phyloP scores from a whole-genome alignment of 495 filamentous ascomycete species.

The Xylaria venustula region DNA sequence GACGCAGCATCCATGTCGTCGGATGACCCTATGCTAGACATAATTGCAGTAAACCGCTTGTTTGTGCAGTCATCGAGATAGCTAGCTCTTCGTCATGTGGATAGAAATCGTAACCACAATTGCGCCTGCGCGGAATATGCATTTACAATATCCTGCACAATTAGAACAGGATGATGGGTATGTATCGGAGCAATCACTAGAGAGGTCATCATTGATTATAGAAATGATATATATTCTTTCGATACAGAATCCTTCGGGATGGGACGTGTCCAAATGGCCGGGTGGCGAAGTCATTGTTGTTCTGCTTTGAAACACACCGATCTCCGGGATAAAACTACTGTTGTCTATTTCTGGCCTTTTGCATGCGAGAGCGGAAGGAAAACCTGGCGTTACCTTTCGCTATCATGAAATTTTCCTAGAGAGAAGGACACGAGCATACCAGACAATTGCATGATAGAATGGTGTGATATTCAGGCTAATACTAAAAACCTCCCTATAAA shows the following conservation, averaged over 20 bases:
- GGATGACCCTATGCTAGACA: conserved; percentile 3
- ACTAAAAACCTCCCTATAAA: not conserved
- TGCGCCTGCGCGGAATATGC: not conserved
- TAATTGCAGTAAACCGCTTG: not conserved
- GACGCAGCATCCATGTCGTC: not conserved
- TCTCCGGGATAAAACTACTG: conserved; percentile 1
- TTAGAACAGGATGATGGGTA: no score
- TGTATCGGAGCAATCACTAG: no score
- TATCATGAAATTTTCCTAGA: not conserved
- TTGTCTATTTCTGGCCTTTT: not conserved
- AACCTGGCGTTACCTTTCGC: not conserved
- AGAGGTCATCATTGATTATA: no score
- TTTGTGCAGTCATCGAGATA: not conserved
- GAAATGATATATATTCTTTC: conserved; percentile 12
- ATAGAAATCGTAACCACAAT: no score
- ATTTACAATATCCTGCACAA: no score
- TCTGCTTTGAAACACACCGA: conserved; percentile 1
- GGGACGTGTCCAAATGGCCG: not conserved
- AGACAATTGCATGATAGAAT: not conserved
- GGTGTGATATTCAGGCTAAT: conserved; percentile 7
- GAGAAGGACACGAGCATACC: not conserved
- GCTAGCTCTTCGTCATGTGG: no score
- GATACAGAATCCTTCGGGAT: not conserved
- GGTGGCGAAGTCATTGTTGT: not conserved
- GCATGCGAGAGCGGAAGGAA: not conserved